Evolutionary conservation across 352 stramenopile genomes (phyloP).

Genomic region (Phytophthora idaei): DNA sequence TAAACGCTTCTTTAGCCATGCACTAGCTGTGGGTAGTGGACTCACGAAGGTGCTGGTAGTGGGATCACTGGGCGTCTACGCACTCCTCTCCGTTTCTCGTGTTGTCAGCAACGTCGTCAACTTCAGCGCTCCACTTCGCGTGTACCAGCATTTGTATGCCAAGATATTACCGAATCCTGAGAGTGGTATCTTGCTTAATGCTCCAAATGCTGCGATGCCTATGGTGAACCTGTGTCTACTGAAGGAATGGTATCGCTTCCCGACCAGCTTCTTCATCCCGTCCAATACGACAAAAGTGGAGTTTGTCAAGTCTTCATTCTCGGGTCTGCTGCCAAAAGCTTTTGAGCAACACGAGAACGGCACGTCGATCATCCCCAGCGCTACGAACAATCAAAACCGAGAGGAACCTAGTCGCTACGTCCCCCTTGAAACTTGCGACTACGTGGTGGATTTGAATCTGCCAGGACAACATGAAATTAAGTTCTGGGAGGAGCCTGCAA

Average conservation of each 20-base stretch:
- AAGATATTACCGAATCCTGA: conserved; percentile 56
- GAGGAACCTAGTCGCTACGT: conserved; percentile 93
- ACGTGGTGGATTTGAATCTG: conserved; percentile 88
- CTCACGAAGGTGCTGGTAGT: conserved; percentile 49
- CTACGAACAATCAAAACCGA: conserved; percentile 95
- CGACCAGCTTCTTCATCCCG: conserved; percentile 96
- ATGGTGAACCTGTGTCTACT: conserved; percentile 90
- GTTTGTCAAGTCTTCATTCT: conserved; percentile 95
- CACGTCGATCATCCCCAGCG: conserved; percentile 60
- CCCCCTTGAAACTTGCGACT: conserved; percentile 81
- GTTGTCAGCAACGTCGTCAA: conserved; percentile 73
- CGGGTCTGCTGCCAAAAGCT: conserved; percentile 93
- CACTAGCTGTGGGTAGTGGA: conserved; percentile 21
- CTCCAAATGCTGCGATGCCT: conserved; percentile 3
- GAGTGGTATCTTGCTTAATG: conserved; percentile 27
- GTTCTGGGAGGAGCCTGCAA: conserved; percentile 57
- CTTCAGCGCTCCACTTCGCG: conserved; percentile 68
- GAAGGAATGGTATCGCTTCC: conserved; percentile 98
- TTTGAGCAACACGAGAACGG: conserved; percentile 81
- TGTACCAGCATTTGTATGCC: conserved; percentile 74
- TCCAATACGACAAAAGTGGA: conserved; percentile 71
- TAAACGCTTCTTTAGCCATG: conserved; percentile 34
- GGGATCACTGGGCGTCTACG: conserved; percentile 52
- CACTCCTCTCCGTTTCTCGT: conserved; percentile 59
- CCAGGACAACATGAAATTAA: conserved; percentile 65